Base-by-base conservation (phyloP, 106 monocot species). In the Dioscorea alata region DNA sequence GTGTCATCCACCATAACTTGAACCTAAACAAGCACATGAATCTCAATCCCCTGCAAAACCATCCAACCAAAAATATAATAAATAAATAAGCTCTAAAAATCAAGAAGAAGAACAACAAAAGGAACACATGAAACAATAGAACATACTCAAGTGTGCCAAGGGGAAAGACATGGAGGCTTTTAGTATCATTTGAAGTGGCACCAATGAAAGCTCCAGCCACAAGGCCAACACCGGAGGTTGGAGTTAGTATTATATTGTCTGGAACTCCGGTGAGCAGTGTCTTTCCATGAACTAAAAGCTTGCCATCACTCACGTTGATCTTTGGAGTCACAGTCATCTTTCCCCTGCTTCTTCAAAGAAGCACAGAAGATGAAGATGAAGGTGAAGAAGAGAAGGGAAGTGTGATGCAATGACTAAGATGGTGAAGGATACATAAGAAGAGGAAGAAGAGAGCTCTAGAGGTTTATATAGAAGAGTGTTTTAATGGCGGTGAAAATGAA, bases 1-100 rank as follows among this genome's bases (percentile, higher is more conserved):
- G 93, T 12, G 93, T 89, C 89, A 93, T 93, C 93, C 93, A 93
- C 93, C 93, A 93, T 42, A 89, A 79, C 72, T 93, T 93, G 76
- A 93, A 93, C 69, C 93, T 83, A 75, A 93, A 93, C 73, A 75
- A 77, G 65, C 89, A 89, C 76, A 93, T 72, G 70, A 93, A 93
- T 67, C 86, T 62, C 33, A 81, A 57, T 0, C 78, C 89, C 78
- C 91, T 88, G 79, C 6, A 49, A 28, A 23, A n/a, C 23, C 24
- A 23, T 13, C 2, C 62, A 42, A 3, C 23, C 50, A 24, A 23
- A 33, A 16, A 8, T 23, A 59, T 14, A 19, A 70, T 18, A 18
- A 20, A 14, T 18, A 32, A 28, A 24, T 8, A 28, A 42, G 0
- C 42, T 42, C 34, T 10, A 42, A 42, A 42, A 6, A 42, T 8